Evolutionary conservation across 2,329 filamentous ascomycete genomes (phyloP).

Genomic region (Emericellopsis atlantica): DNA sequence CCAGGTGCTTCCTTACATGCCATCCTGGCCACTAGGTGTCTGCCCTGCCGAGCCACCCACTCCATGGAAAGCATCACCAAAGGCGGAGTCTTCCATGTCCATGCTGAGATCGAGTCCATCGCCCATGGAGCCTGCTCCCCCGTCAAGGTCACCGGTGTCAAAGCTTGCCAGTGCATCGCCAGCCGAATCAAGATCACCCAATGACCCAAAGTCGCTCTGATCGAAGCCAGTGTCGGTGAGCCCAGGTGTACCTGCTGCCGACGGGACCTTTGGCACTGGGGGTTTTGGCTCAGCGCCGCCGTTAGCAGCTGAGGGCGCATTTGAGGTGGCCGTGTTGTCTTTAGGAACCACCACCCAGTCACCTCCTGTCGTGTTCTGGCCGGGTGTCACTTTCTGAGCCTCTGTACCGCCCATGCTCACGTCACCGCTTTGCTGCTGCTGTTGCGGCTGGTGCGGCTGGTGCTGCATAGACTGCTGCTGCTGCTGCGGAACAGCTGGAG

Average conservation of each 20-base stretch:
- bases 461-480: slow-evolving; percentile 1
- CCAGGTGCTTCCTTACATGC: slow-evolving; percentile 13
- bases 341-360: slow-evolving; percentile 71
- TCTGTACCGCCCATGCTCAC: slow-evolving; percentile 41
- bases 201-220: slow-evolving; percentile 48
- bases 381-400: slow-evolving; percentile 26
- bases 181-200: slow-evolving; percentile 56
- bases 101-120: slow-evolving; percentile 48
- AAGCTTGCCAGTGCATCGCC: slow-evolving; percentile 57
- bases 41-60: slow-evolving; percentile 25
- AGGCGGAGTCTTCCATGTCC: slow-evolving; percentile 69
- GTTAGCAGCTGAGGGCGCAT: neutral
- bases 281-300: slow-evolving; percentile 1
- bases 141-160: slow-evolving; percentile 40
- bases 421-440: slow-evolving; percentile 13
- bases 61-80: slow-evolving; percentile 71
- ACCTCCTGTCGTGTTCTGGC: slow-evolving; percentile 38
- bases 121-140: slow-evolving; percentile 29
- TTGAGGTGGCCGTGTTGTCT: slow-evolving; percentile 28
- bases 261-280: slow-evolving; percentile 20
- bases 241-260: slow-evolving; percentile 30
- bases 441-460: slow-evolving; percentile 10
- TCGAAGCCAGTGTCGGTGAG: slow-evolving; percentile 29
- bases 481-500: slow-evolving; percentile 21
- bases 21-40: slow-evolving; percentile 16